Conservation (phyloP, 352 stramenopile genomes). For the Pythium periplocum region DNA sequence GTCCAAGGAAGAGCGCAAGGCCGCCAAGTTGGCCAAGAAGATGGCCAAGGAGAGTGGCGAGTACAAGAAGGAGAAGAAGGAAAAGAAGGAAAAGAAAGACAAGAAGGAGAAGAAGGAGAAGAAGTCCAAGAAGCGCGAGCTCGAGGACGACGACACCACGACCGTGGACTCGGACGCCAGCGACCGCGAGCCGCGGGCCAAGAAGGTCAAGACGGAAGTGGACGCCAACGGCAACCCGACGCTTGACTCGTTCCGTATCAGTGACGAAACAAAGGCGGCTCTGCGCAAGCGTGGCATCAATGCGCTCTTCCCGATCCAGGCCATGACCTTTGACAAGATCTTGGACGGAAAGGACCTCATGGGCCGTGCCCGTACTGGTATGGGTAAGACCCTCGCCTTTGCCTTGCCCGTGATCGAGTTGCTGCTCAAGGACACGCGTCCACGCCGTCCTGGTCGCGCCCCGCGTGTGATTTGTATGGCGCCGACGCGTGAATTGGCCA, state of each 20-base stretch:
- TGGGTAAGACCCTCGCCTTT: constrained; percentile 99
- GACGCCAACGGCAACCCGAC: constrained; percentile 58
- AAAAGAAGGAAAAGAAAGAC: constrained; percentile 52
- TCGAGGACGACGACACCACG: constrained; percentile 30
- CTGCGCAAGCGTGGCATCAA: constrained; percentile 78
- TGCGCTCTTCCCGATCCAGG: constrained; percentile 90
- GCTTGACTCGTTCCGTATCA: constrained; percentile 70
- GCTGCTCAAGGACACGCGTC: constrained; percentile 81
- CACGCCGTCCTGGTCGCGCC: constrained; percentile 55
- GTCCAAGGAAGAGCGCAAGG: constrained; percentile 58
- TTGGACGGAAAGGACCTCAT: constrained; percentile 96
- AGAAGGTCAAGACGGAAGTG: constrained; percentile 28
- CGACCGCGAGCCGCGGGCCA: constrained; percentile 32
- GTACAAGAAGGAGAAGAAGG: constrained; percentile 55
- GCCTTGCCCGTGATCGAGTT: constrained; percentile 93
- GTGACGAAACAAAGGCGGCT: constrained; percentile 44
- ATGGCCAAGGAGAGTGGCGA: constrained; percentile 24
- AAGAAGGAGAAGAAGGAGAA: constrained; percentile 71
- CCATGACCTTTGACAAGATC: constrained; percentile 95
- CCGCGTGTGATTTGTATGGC: constrained; percentile 95
- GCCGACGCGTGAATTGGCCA: constrained; percentile 96
- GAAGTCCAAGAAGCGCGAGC: constrained; percentile 68
- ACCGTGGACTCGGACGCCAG: constrained; percentile 48
- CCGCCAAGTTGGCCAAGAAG: constrained; percentile 51
- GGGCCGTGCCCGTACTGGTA: constrained; percentile 94